Base-by-base conservation (phyloP, 345 rosid species). In the Cardamine occulta region DNA sequence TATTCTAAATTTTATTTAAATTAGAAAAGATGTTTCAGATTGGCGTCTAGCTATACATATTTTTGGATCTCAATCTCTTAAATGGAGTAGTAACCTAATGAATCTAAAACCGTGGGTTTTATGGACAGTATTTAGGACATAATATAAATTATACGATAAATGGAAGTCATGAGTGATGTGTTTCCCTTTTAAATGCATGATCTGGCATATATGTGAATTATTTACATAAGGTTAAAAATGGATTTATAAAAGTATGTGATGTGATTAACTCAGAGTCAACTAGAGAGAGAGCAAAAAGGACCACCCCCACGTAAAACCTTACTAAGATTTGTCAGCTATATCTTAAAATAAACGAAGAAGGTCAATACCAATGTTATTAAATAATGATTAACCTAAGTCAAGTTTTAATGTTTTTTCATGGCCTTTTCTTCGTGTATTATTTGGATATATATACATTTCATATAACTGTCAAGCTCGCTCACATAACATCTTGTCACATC, bases 221-320 rank as follows among this genome's bases (percentile, higher is more conserved):
- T 39, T 35, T 60, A 52, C 17, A 47, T 53, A 23, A 19, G 53
- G 37, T 68, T 67, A 28, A 17, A 52, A 9, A 45, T 39, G 67
- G 40, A 24, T 42, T 51, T 35, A 49, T 23, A 65, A 29, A 40
- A 45, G 6, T 47, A 21, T 68, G 51, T 14, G n/a, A 70, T 63
- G 70, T 35, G 51, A 47, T 45, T n/a, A 60, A 60, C 68, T 4
- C 32, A 23, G 19, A 87, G 95, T 89, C 95, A 88, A 91, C 85
- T 72, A 11, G 44, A 69, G 32, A 73, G 15, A 71, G 17, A 26
- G 26, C 70, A 76, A 76, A 76, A 66, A 17, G 35, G 60, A 21
- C 74, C 81, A 67, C 80, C 89, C 93, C 89, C 85, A 23, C 9
- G 70, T 82, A n/a, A 55, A 26, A 65, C 78, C 76, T 66, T 58